These are phyloP conservation scores for Geum urbanum DNA, from an alignment of 306 rosid genomes.

Conservation along the genomic window DNA sequence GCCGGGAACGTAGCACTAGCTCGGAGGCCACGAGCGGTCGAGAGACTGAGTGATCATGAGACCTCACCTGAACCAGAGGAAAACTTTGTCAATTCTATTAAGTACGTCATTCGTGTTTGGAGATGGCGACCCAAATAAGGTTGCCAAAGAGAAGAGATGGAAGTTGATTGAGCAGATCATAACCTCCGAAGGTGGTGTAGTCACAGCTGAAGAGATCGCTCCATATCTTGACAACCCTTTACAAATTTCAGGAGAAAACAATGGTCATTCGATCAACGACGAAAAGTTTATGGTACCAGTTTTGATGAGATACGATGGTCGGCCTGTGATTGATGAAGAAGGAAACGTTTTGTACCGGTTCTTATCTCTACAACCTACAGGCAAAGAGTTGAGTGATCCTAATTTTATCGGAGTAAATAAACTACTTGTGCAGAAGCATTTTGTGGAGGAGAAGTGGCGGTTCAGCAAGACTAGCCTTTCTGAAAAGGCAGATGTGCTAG, in stretches of 20 bases:
- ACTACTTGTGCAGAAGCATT: background rate
- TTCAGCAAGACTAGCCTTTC: background rate
- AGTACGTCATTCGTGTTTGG: background rate
- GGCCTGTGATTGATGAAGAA: constrained; percentile 6
- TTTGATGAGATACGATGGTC: background rate
- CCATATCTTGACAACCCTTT: background rate
- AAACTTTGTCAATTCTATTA: background rate
- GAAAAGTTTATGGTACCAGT: background rate
- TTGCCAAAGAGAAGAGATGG: background rate
- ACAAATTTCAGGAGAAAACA: background rate
- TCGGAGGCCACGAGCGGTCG: background rate
- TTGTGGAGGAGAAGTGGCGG: background rate
- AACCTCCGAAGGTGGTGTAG: background rate
- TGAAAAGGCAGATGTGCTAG: background rate
- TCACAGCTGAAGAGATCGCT: constrained; percentile 9
- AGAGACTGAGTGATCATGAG: background rate
- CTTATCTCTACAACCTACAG: constrained; percentile 4
- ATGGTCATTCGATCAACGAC: background rate
- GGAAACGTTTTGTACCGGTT: background rate
- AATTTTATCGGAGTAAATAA: background rate
- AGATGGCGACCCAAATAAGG: background rate
- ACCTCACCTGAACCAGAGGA: background rate
- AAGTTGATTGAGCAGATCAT: background rate
- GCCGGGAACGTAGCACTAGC: too few relatives aligned
- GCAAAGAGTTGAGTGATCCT: background rate